Evolutionary conservation across 768 basidiomycete genomes (phyloP).

Genomic region (Collybia sordida): DNA sequence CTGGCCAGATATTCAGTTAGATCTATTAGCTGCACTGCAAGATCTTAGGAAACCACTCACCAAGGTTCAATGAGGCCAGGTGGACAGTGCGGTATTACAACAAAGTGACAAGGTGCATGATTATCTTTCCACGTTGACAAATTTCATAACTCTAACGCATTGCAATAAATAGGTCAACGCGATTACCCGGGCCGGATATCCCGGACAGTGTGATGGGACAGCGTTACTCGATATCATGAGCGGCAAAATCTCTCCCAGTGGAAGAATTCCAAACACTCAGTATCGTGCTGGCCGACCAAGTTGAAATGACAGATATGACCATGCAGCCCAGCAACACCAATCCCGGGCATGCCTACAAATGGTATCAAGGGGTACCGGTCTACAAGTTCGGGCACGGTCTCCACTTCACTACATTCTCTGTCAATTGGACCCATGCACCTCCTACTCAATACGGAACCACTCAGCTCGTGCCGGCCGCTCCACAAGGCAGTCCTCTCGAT

Average conservation of each 20-base stretch:
- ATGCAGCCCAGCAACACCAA: conserved; percentile 46
- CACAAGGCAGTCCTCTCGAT: conserved; percentile 29
- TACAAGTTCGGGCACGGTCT: conserved; percentile 55
- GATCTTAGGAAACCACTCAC: conserved; percentile 50
- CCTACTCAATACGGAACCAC: conserved; percentile 38
- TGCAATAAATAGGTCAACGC: conserved; percentile 42
- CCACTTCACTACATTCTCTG: conserved; percentile 51
- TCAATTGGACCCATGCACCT: conserved; percentile 37
- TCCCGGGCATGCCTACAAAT: conserved; percentile 59
- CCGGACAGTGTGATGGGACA: conserved; percentile 53
- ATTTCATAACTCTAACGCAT: too few relatives aligned
- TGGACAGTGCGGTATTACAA: conserved; percentile 49
- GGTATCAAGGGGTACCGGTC: conserved; percentile 52
- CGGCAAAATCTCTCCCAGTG: conserved; percentile 53
- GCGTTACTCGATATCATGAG: conserved; percentile 52
- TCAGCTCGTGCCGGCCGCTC: conserved; percentile 29
- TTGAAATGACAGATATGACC: conserved; percentile 60
- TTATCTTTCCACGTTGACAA: not conserved
- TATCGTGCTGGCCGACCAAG: conserved; percentile 47
- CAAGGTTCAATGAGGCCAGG: conserved; percentile 55
- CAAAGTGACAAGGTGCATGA: conserved; percentile 35
- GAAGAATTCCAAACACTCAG: conserved; percentile 53
- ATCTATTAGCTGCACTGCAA: conserved; percentile 44
- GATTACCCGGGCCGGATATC: conserved; percentile 58
- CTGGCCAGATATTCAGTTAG: conserved; percentile 58